Percentiles rank a stretch among this genome's conserved stretches.
Evolutionary conservation across 805 yeast species (phyloP).

Genomic region (Saturnispora quitensis): DNA sequence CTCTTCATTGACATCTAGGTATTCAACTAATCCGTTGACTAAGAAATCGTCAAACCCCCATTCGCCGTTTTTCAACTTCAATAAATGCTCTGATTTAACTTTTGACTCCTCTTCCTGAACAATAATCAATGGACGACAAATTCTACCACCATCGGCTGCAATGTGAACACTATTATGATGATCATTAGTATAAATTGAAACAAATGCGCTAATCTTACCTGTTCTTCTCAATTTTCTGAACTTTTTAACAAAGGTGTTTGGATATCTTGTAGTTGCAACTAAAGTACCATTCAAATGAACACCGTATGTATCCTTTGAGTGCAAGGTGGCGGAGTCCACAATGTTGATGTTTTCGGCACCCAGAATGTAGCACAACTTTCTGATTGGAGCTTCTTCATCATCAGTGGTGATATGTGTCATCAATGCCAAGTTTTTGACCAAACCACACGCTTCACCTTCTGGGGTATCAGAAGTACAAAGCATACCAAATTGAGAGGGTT

Average conservation of each 20-base stretch:
- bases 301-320: conserved; percentile 69
- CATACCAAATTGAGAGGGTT: conserved; percentile 99
- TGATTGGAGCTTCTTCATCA: conserved; percentile 88
- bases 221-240: conserved; percentile 77
- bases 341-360: conserved; percentile 85
- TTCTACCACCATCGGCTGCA: conserved; percentile 98
- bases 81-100: conserved; percentile 66
- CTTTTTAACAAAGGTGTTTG: conserved; percentile 66
- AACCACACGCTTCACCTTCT: conserved; percentile 99
- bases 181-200: conserved; percentile 79
- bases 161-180: conserved; percentile 93
- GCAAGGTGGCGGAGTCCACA: conserved; percentile 76
- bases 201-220: conserved; percentile 81
- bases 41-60: conserved; percentile 90
- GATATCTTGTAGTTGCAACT: conserved; percentile 81
- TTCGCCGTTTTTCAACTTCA: conserved; percentile 51
- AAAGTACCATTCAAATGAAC: conserved; percentile 91
- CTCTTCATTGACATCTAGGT: conserved; percentile 94
- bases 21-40: conserved; percentile 80
- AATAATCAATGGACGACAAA: conserved; percentile 92
- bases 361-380: conserved; percentile 61
- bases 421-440: conserved; percentile 90
- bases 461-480: conserved; percentile 98
- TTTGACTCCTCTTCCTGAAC: conserved; percentile 63
- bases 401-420: conserved; percentile 99